Evolutionary conservation across 495 filamentous ascomycete genomes (phyloP).

Genomic region (Apiosordaria backusii): DNA sequence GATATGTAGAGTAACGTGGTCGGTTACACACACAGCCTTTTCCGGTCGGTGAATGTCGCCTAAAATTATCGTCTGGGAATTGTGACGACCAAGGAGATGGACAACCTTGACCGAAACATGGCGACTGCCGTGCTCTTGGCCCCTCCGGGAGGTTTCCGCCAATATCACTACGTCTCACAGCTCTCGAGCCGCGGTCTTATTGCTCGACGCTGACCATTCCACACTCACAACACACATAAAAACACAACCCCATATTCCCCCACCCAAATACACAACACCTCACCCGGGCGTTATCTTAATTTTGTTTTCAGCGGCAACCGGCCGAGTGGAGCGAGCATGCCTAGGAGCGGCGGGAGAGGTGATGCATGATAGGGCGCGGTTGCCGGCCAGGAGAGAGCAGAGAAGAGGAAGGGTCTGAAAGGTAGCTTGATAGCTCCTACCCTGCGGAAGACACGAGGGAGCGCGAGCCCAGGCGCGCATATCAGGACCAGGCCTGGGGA

Average conservation of each 20-base stretch:
- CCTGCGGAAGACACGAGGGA: constrained; percentile 26
- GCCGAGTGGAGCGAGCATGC: constrained; percentile 31
- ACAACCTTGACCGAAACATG: no score
- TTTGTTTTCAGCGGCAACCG: constrained; percentile 37
- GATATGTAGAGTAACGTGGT: constrained; percentile 74
- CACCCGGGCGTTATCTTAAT: constrained; percentile 37
- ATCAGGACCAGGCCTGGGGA: constrained; percentile 7
- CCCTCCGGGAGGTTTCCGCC: no score
- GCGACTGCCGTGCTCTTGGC: no score
- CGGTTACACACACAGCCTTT: no score
- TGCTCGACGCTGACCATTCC: neutral
- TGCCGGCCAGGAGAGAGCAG: constrained; percentile 8
- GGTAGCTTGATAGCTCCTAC: constrained; percentile 54
- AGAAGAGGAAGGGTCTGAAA: constrained; percentile 38
- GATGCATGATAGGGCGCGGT: constrained; percentile 16
- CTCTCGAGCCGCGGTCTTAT: no score
- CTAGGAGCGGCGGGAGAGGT: constrained; percentile 28
- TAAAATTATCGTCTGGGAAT: no score
- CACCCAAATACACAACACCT: constrained; percentile 21
- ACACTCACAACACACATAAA: neutral
- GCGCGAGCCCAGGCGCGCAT: constrained; percentile 17
- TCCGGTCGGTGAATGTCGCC: no score
- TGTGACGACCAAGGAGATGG: no score
- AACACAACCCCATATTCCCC: constrained; percentile 1
- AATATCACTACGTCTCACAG: no score